These are phyloP conservation scores for Sphagnum fallax DNA, from an alignment of 228 moss, liverwort and hornwort genomes.

Conservation along the genomic window DNA sequence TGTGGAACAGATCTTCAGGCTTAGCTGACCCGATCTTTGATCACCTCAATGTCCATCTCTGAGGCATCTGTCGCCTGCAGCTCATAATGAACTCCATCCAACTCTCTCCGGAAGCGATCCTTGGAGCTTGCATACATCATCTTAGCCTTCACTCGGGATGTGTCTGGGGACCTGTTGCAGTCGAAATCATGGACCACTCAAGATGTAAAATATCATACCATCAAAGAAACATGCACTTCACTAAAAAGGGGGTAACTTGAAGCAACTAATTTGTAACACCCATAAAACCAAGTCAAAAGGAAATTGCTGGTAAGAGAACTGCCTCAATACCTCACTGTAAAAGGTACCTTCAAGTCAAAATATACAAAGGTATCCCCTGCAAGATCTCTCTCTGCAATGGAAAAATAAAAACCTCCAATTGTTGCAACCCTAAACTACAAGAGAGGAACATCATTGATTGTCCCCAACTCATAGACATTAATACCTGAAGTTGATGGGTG, in stretches of 20 bases:
- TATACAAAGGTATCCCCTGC: too few relatives aligned
- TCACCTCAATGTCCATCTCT: constrained; percentile 97
- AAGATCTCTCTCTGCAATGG: too few relatives aligned
- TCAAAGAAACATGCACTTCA: neutral
- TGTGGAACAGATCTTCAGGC: neutral
- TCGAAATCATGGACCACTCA: constrained; percentile 1
- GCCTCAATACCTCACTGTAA: too few relatives aligned
- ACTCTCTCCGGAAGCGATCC: constrained; percentile 85
- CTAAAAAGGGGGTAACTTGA: neutral
- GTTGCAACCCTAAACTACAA: too few relatives aligned
- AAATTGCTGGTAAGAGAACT: too few relatives aligned
- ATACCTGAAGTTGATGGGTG: too few relatives aligned
- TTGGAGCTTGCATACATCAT: constrained; percentile 97
- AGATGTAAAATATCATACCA: neutral
- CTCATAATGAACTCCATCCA: constrained; percentile 86
- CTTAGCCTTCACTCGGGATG: constrained; percentile 74
- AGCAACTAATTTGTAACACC: neutral
- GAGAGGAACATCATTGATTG: too few relatives aligned
- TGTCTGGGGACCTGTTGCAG: constrained; percentile 62
- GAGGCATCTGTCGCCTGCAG: constrained; percentile 93
- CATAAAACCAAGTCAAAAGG: too few relatives aligned
- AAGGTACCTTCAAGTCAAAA: too few relatives aligned
- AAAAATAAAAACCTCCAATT: too few relatives aligned
- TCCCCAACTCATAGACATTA: too few relatives aligned
- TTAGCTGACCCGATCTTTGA: constrained; percentile 85